Conservation (phyloP, 2,329 filamentous ascomycete genomes). For the Colletotrichum endophyticum region DNA sequence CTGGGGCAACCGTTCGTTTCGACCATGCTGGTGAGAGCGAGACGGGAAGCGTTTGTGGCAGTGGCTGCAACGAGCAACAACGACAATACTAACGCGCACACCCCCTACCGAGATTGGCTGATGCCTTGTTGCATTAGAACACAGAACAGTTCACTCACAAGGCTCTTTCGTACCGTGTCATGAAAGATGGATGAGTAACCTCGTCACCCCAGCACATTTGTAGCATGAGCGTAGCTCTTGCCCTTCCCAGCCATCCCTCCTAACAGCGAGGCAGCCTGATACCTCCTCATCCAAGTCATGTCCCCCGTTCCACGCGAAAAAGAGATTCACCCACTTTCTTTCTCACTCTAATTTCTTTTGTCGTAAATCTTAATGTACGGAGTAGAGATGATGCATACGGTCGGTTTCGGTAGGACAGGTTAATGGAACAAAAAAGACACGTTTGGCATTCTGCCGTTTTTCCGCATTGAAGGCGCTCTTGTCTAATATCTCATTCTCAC, state of each 20-base stretch:
- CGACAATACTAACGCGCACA: not conserved
- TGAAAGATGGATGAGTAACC: not conserved
- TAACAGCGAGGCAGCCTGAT: not conserved
- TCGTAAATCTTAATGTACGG: constrained; percentile 20
- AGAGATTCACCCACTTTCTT: not conserved
- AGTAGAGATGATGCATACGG: constrained; percentile 22
- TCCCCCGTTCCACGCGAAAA: not conserved
- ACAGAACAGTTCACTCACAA: not conserved
- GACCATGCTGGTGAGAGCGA: not conserved
- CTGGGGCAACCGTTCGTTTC: not conserved
- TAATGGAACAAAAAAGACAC: constrained; percentile 16
- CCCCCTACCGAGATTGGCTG: not conserved
- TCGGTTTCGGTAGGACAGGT: constrained; percentile 18
- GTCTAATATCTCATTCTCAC: not conserved
- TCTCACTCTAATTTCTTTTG: constrained; percentile 19
- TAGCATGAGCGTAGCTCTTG: not conserved
- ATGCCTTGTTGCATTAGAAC: not conserved
- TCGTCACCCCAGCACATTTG: not conserved
- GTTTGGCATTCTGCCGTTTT: not conserved
- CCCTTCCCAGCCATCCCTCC: not conserved
- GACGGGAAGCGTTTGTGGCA: constrained; percentile 1
- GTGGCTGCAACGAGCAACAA: not conserved
- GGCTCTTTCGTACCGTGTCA: not conserved
- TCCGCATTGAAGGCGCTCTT: not conserved
- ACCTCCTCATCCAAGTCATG: not conserved